Percentiles rank a stretch among this genome's conserved stretches.
phyloP scores from a whole-genome alignment of 2,329 filamentous ascomycete genomes.

The Fusarium sp. region DNA sequence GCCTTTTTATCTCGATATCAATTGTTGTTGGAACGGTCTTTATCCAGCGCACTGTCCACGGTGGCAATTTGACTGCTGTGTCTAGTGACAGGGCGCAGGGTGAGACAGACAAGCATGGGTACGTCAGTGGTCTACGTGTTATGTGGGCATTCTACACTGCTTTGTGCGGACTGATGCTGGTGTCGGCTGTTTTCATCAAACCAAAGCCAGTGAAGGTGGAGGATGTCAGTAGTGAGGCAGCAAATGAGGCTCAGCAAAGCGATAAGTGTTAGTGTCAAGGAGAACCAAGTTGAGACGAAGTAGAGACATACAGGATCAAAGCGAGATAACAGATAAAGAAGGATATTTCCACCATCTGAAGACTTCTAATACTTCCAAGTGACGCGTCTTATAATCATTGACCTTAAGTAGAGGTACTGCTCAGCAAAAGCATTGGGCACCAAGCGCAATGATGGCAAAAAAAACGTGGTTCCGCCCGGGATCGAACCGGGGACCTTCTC shows the following conservation, averaged over 20 bases:
- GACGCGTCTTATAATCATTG: fast-evolving
- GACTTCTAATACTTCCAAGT: background rate
- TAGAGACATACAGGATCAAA: background rate
- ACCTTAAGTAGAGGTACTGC: fast-evolving
- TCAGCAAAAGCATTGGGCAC: background rate
- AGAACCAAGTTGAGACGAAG: background rate
- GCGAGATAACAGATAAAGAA: background rate
- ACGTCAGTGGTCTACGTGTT: conserved; percentile 22
- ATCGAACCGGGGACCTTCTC: conserved; percentile 16
- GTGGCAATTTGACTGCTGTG: conserved; percentile 25
- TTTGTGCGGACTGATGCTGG: conserved; percentile 21
- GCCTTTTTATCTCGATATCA: conserved; percentile 71
- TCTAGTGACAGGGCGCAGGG: background rate
- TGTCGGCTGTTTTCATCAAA: conserved; percentile 21
- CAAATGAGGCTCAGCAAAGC: background rate
- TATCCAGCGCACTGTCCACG: conserved; percentile 61
- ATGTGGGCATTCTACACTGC: conserved; percentile 37
- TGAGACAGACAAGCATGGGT: conserved; percentile 19
- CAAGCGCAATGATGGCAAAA: background rate
- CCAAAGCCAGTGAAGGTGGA: conserved; percentile 11
- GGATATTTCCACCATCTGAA: background rate
- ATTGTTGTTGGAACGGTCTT: conserved; percentile 79
- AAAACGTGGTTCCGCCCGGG: conserved; percentile 1
- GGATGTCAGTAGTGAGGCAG: background rate
- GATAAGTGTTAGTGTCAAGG: background rate